These are phyloP conservation scores for Penicillium sp. DNA, from an alignment of 2,329 filamentous ascomycete species.

Conservation along the genomic window DNA sequence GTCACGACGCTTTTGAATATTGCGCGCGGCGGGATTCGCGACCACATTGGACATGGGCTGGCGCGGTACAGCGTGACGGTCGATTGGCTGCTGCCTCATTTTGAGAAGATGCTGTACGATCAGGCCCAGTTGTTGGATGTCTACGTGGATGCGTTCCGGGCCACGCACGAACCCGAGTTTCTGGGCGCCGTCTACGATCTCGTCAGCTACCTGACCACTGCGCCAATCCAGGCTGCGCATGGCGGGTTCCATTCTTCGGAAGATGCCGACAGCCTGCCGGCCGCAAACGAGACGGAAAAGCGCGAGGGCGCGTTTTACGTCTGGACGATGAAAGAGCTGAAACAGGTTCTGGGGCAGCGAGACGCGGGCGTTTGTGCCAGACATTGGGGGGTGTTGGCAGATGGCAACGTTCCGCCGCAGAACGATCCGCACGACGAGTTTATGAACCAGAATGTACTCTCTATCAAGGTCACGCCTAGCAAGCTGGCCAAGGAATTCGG, in stretches of 20 bases:
- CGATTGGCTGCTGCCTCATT: slow-evolving; percentile 92
- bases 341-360: slow-evolving; percentile 65
- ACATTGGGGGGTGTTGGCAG: slow-evolving; percentile 77
- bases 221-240: slow-evolving; percentile 61
- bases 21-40: slow-evolving; percentile 66
- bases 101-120: slow-evolving; percentile 95
- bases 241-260: slow-evolving; percentile 87
- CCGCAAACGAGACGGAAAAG: slow-evolving; percentile 72
- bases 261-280: slow-evolving; percentile 78
- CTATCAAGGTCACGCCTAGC: slow-evolving; percentile 62
- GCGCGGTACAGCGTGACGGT: slow-evolving; percentile 82
- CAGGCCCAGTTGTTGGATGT: slow-evolving; percentile 80
- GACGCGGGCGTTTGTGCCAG: slow-evolving; percentile 71
- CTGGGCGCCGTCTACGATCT: slow-evolving; percentile 76
- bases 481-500: slow-evolving; percentile 73
- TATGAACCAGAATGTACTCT: slow-evolving; percentile 85
- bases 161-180: slow-evolving; percentile 65
- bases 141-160: slow-evolving; percentile 81
- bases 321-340: slow-evolving; percentile 86
- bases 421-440: slow-evolving; percentile 93
- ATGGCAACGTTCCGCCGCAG: slow-evolving; percentile 79
- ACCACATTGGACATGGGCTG: slow-evolving; percentile 74
- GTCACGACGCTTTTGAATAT: slow-evolving; percentile 76
- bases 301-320: slow-evolving; percentile 91
- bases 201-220: slow-evolving; percentile 75